Conservation (phyloP, 352 stramenopile genomes). For the Globisporangium splendens region DNA sequence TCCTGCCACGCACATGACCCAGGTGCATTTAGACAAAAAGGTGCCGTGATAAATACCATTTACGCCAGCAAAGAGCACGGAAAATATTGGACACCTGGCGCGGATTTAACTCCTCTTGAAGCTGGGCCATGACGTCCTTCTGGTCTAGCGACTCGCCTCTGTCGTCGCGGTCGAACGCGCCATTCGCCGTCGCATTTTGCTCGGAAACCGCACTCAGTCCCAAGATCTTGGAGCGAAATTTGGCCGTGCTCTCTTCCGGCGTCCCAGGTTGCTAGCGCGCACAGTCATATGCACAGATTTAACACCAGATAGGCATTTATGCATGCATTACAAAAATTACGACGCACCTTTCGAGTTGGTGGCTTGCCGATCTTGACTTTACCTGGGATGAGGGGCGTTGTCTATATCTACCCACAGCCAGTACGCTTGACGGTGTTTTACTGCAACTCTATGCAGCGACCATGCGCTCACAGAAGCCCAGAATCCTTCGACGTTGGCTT, state of each 20-base stretch:
- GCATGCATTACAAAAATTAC: neutral
- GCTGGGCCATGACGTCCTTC: conserved; percentile 47
- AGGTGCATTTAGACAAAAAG: no score
- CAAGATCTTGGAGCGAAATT: conserved; percentile 58
- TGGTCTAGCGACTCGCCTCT: conserved; percentile 26
- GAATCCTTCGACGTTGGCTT: no score
- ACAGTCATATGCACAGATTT: neutral
- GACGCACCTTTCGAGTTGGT: conserved; percentile 6
- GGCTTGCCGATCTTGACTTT: conserved; percentile 14
- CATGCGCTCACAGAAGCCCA: no score
- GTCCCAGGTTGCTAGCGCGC: conserved; percentile 13
- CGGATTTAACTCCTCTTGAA: conserved; percentile 58
- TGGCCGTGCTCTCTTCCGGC: conserved; percentile 37
- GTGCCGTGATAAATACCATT: no score
- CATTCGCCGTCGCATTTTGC: conserved; percentile 24
- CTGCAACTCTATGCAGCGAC: no score
- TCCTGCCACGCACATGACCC: conserved; percentile 29
- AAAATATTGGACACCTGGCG: conserved; percentile 31
- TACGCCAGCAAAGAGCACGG: no score
- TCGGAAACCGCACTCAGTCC: conserved; percentile 39
- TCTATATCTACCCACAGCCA: no score
- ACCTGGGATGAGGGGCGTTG: conserved; percentile 1
- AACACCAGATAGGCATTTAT: no score
- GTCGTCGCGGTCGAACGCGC: conserved; percentile 24
- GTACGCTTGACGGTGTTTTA: no score